Percentiles rank a stretch among this genome's conserved stretches.
Evolutionary conservation across 768 basidiomycete genomes (phyloP).

Genomic region (Psilocybe sp.): DNA sequence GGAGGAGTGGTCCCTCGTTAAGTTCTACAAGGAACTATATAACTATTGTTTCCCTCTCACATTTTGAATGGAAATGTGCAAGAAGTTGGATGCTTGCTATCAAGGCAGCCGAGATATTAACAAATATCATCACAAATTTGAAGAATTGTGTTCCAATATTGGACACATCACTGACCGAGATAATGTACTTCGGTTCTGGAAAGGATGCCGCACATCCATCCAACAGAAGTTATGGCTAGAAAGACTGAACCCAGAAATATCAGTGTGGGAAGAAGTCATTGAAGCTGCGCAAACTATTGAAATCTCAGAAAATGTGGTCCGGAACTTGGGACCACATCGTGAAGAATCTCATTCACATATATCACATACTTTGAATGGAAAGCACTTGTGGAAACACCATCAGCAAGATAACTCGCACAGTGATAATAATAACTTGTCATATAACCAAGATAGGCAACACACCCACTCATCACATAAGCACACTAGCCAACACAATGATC

Average conservation of each 20-base stretch:
- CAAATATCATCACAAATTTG: neutral
- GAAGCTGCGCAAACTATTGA: conserved; percentile 4
- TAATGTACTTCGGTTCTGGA: neutral
- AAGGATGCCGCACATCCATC: neutral
- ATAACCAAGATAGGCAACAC: no score
- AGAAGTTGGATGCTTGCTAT: neutral
- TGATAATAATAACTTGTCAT: no score
- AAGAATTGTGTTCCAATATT: neutral
- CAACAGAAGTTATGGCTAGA: neutral
- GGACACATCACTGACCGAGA: neutral
- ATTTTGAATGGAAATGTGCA: conserved; percentile 15
- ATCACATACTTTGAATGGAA: no score
- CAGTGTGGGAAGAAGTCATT: neutral
- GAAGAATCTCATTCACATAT: no score
- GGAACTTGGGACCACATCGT: no score
- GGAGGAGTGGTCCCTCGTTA: conserved; percentile 21
- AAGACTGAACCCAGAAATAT: neutral
- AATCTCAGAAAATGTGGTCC: no score
- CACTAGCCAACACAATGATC: no score
- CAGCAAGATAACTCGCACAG: no score
- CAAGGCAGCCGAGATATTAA: neutral
- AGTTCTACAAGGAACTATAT: conserved; percentile 30
- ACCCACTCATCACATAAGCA: no score
- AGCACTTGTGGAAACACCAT: no score
- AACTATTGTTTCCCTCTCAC: conserved; percentile 35